A percentile compares a stretch with the other conserved stretches of the same genome.
phyloP scores from a whole-genome alignment of 768 basidiomycete genomes.

The Coprinellus micaceus region DNA sequence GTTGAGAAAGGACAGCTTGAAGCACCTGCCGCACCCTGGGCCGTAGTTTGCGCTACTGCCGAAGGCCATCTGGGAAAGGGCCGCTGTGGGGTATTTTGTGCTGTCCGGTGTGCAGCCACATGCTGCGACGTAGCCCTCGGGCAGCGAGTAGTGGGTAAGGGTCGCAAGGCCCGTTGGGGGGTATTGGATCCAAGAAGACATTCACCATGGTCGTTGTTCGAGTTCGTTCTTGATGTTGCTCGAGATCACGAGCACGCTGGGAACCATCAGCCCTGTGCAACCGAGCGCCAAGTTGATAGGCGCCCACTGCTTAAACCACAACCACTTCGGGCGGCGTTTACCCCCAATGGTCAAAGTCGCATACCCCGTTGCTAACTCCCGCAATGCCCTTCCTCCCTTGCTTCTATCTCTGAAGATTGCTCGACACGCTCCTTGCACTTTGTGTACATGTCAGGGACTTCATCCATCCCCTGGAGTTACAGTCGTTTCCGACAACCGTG shows the following conservation, averaged over 20 bases:
- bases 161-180: conserved; percentile 61
- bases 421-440: conserved; percentile 69
- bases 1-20: conserved; percentile 70
- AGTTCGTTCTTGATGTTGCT: background rate
- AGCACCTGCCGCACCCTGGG: conserved; percentile 74
- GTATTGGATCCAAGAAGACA: conserved; percentile 60
- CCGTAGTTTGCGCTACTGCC: conserved; percentile 70
- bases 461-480: conserved; percentile 57
- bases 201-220: background rate
- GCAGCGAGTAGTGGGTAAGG: conserved; percentile 71
- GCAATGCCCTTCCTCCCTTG: conserved; percentile 44
- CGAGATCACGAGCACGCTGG: conserved; percentile 1
- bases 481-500: conserved; percentile 54
- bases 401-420: conserved; percentile 74
- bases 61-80: conserved; percentile 75
- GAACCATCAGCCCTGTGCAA: background rate
- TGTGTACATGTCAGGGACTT: conserved; percentile 71
- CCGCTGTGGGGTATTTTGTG: conserved; percentile 74
- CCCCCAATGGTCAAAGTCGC: conserved; percentile 51
- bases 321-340: conserved; percentile 12
- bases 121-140: conserved; percentile 56
- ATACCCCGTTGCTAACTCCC: conserved; percentile 61
- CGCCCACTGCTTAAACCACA: conserved; percentile 10
- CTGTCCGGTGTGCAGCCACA: conserved; percentile 74
- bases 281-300: conserved; percentile 4